Conservation (phyloP, 1,284 basidiomycete genomes). For the Pseudozyma pruni region DNA sequence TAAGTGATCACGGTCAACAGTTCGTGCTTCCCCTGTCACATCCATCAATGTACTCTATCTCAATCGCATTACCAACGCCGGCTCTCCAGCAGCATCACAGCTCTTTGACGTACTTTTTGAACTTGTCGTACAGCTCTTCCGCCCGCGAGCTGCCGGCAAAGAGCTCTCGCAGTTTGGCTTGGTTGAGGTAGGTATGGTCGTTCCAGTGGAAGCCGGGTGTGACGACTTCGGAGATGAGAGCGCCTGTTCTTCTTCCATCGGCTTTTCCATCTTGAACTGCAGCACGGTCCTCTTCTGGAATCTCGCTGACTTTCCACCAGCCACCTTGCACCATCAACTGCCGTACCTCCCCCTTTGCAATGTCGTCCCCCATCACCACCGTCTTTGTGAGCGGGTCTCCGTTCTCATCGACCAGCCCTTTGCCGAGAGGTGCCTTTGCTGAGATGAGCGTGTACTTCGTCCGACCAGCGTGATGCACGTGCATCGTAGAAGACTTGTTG, state of each 20-base stretch:
- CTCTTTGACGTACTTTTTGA: conserved; percentile 44
- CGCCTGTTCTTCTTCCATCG: conserved; percentile 25
- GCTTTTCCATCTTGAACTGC: conserved; percentile 11
- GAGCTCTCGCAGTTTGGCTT: conserved; percentile 29
- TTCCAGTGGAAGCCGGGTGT: conserved; percentile 54
- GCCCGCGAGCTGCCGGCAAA: conserved; percentile 24
- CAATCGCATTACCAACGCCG: background rate
- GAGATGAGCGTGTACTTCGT: conserved; percentile 53
- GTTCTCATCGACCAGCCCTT: conserved; percentile 27
- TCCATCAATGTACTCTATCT: conserved; percentile 17
- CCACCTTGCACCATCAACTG: conserved; percentile 50
- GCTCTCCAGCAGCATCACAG: background rate
- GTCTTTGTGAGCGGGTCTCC: conserved; percentile 37
- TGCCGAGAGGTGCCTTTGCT: conserved; percentile 39
- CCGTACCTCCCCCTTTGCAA: conserved; percentile 43
- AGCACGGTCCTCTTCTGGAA: conserved; percentile 29
- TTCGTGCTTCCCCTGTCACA: background rate
- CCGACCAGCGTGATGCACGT: conserved; percentile 49
- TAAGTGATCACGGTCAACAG: no score
- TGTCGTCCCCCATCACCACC: conserved; percentile 47
- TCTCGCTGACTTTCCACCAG: conserved; percentile 56
- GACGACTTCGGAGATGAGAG: conserved; percentile 53
- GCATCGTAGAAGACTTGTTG: conserved; percentile 52
- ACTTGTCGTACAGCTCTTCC: conserved; percentile 26
- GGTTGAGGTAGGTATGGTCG: conserved; percentile 47